Conservation (phyloP, 257 asterid species). For the Nicotiana knightiana region DNA sequence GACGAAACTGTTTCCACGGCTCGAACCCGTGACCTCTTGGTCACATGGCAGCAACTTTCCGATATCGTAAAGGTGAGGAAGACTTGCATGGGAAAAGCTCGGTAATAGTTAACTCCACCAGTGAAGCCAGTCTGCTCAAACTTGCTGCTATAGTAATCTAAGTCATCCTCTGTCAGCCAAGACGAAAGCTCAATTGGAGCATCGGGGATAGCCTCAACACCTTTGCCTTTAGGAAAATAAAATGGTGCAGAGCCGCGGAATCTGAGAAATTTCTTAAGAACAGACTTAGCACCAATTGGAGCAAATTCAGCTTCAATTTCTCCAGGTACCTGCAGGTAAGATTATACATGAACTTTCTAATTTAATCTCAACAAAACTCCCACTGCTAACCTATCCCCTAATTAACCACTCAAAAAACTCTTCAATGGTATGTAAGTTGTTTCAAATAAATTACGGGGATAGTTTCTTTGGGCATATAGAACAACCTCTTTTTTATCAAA, state of each 20-base stretch:
- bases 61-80: not conserved
- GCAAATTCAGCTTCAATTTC: conserved; percentile 15
- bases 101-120: conserved; percentile 48
- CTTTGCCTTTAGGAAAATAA: conserved; percentile 3
- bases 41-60: too few relatives aligned
- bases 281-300: not conserved
- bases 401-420: not conserved
- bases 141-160: conserved; percentile 31
- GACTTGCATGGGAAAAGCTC: conserved; percentile 36
- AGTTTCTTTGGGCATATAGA: not conserved
- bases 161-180: conserved; percentile 40
- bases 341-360: not conserved
- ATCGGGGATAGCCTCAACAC: not conserved
- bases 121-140: conserved; percentile 43
- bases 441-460: not conserved
- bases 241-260: not conserved
- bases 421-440: not conserved
- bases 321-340: not conserved
- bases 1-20: too few relatives aligned
- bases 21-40: too few relatives aligned
- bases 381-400: not conserved
- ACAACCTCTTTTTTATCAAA: too few relatives aligned
- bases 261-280: not conserved
- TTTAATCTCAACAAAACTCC: not conserved
- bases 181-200: conserved; percentile 26